Base-by-base conservation (phyloP, 768 basidiomycete species). In the Jaapia argillacea region DNA sequence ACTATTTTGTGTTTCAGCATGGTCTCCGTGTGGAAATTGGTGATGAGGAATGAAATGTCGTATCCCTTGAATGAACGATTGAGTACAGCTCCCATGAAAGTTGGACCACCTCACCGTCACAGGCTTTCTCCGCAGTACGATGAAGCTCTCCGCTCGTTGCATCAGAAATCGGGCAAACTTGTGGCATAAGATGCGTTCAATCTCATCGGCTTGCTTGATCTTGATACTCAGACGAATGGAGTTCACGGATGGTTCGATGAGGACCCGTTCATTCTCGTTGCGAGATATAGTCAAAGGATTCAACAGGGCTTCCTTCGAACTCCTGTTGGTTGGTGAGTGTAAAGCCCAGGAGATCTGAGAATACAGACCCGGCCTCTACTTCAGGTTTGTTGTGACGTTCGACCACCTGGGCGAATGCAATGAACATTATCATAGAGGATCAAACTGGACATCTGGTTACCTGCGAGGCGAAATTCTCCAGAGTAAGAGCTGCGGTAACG, bases 1-100 rank as follows among this genome's bases (percentile, higher is more conserved):
- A 99, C 96, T 42, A 99, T 85, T 70, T 98, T 98, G 66, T 99
- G 96, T 68, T 98, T 99, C 52, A 98, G 72, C 96, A 99, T 98
- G 6, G 89, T 93, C 62, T 98, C 94, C 24, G 92, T 76, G 61
- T 99, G 92, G 41, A 84, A 81, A 63, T 98, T 96, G 45, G 94
- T 97, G 59, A 99, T 93, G 48, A 98, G 71, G 72, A 99, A 98
- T 2, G 91, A 94, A 49, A 99, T 98, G 52, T 98, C 96, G 53
- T 97, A 98, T 44, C 96, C 96, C 91, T 99, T 44, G 27, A 21
- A 35, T 6, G 23, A 43, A 31, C 10, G 13, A 36, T 3, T 24
- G 23, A 20, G 47, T 18, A 18, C 26, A 2, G 10, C 22, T 40
- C 22, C 6, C 21, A 26, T 33, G 22, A 33, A 12, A 37, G 36